Conservation (phyloP, 2,329 filamentous ascomycete genomes). For the Colletotrichum costaricense region DNA sequence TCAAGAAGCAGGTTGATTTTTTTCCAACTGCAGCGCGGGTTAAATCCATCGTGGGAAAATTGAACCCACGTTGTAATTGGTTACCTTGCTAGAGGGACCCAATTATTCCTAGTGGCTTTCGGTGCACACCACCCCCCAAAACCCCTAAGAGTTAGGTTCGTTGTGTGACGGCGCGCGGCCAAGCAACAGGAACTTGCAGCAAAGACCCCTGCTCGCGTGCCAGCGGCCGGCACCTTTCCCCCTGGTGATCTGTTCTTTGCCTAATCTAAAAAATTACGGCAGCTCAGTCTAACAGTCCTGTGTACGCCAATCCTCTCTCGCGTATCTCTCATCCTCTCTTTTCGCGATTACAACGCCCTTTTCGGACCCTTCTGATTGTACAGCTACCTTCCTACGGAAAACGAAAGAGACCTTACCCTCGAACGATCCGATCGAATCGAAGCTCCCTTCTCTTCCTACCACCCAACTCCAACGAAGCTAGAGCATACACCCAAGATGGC, state of each 20-base stretch:
- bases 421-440: neutral
- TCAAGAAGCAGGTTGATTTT: neutral
- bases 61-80: neutral
- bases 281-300: neutral
- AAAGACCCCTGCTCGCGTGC: slow-evolving; percentile 25
- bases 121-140: neutral
- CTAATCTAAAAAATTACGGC: slow-evolving; percentile 9
- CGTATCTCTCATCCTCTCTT: neutral
- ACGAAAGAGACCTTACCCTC: neutral
- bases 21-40: slow-evolving; percentile 4
- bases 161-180: slow-evolving; percentile 23
- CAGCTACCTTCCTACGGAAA: neutral
- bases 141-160: neutral
- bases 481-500: slow-evolving; percentile 68
- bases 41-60: slow-evolving; percentile 20
- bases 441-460: neutral
- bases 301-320: neutral
- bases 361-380: neutral
- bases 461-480: neutral
- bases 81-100: no score
- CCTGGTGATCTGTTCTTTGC: slow-evolving; percentile 37
- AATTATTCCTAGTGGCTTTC: slow-evolving; percentile 1
- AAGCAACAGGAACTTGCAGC: slow-evolving; percentile 6
- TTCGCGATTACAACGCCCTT: neutral
- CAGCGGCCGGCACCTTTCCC: slow-evolving; percentile 24